A percentile compares a stretch with the other conserved stretches of the same genome.
Conservation (phyloP, 1,284 basidiomycete species). For the Leccinum fuscescens region DNA sequence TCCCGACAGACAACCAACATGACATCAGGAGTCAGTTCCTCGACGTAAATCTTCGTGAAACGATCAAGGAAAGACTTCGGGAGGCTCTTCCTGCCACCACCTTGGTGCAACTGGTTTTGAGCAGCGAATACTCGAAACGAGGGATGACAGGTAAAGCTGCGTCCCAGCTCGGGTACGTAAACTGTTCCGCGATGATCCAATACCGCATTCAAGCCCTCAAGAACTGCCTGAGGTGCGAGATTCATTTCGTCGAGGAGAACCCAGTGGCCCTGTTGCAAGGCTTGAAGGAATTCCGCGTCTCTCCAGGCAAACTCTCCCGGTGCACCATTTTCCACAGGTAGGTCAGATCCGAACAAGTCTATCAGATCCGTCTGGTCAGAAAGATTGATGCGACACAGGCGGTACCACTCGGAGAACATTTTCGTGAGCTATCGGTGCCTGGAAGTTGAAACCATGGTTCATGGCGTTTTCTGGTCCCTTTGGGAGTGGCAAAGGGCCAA, state of each 20-base stretch:
- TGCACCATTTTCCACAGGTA: slow-evolving; percentile 90
- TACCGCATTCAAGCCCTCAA: slow-evolving; percentile 96
- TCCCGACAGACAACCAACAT: slow-evolving; percentile 78
- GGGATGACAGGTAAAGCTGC: slow-evolving; percentile 86
- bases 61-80: slow-evolving; percentile 98
- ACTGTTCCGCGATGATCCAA: slow-evolving; percentile 96
- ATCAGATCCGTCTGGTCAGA: slow-evolving; percentile 98
- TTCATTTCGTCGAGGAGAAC: slow-evolving; percentile 99
- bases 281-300: slow-evolving; percentile 93
- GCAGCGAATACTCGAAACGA: slow-evolving; percentile 96
- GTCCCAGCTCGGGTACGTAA: slow-evolving; percentile 93
- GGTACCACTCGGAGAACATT: slow-evolving; percentile 90
- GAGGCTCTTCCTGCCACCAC: slow-evolving; percentile 95
- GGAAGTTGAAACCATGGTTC: slow-evolving; percentile 68
- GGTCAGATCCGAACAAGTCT: slow-evolving; percentile 95
- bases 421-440: slow-evolving; percentile 84
- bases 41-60: slow-evolving; percentile 95
- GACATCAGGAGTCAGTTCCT: slow-evolving; percentile 82
- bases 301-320: slow-evolving; percentile 97
- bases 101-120: slow-evolving; percentile 96
- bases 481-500: slow-evolving; percentile 77
- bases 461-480: slow-evolving; percentile 50
- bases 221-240: slow-evolving; percentile 90
- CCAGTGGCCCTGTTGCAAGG: slow-evolving; percentile 93
- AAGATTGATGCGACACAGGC: slow-evolving; percentile 93